These are phyloP conservation scores for Picochlorum costavermella DNA, from an alignment of 139 green algal genomes.

Conservation along the genomic window DNA sequence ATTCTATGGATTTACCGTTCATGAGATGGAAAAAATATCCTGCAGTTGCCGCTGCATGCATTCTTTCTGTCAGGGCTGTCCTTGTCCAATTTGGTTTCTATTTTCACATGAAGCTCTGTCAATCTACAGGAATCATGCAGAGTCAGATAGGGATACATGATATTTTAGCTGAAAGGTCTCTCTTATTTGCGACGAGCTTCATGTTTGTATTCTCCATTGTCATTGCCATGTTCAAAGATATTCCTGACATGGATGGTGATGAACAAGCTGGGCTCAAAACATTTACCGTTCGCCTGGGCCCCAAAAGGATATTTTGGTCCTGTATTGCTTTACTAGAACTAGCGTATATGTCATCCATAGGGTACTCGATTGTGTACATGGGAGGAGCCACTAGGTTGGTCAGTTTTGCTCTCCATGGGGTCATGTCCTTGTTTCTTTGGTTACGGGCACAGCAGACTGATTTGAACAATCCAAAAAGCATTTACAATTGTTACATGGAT, in stretches of 20 bases:
- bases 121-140: not conserved
- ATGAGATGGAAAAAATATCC: constrained; percentile 89
- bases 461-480: constrained; percentile 19
- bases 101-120: constrained; percentile 55
- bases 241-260: constrained; percentile 85
- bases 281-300: constrained; percentile 73
- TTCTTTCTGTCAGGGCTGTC: constrained; percentile 65
- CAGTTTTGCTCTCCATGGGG: constrained; percentile 33
- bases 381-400: constrained; percentile 32
- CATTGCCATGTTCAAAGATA: constrained; percentile 97
- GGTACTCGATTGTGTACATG: constrained; percentile 7
- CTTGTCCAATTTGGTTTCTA: constrained; percentile 85
- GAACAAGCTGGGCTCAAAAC: constrained; percentile 57
- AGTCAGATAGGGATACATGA: constrained; percentile 26
- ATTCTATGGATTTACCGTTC: constrained; percentile 77
- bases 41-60: constrained; percentile 70
- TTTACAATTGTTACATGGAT: constrained; percentile 43
- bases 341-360: constrained; percentile 61
- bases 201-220: constrained; percentile 89
- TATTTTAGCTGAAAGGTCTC: constrained; percentile 30
- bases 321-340: constrained; percentile 61
- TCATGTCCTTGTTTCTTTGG: constrained; percentile 37
- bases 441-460: constrained; percentile 39
- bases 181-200: constrained; percentile 69
- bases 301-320: constrained; percentile 65